Base-by-base conservation (phyloP, 495 filamentous ascomycete species). In the Penicillium egyptiacum region DNA sequence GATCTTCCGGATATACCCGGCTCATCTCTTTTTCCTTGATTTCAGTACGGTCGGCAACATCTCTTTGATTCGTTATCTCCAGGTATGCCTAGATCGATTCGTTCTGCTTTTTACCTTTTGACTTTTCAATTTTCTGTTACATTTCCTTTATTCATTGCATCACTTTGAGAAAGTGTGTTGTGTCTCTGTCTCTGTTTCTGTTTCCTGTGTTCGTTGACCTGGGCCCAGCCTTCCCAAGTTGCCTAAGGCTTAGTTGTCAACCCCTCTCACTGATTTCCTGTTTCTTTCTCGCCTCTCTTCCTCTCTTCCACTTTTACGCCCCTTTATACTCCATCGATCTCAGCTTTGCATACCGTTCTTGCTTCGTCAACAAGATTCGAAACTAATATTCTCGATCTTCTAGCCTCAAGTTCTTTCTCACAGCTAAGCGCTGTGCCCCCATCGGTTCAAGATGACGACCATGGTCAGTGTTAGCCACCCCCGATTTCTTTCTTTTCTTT, bases 401-500 rank as follows among this genome's bases (percentile, higher is more conserved):
- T 22, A 60, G 55, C 47, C 42, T 53, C 58, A 39, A 53, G 43
- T 31, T 20, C 10, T 56, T 56, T 28, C 33, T 53, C 67, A 72
- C 73, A 62, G 73, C 74, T 64, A 62, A 56, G 65, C 63, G 70
- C 73, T 74, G 77, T 74, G 74, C 64, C 61, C 57, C 53, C 58
- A 63, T 57, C 51, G 56, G 53, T 63, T 55, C 70, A 75, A 73
- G 28, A 79, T 79, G 76, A 79, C 76, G 65, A 79, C 76, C 63
- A 79, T 79, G 76, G 75, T 78, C 55, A 69, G 66, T 69, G 30
- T 53, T 41, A 62, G 65, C 60, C 37, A 17, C 42, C n/a, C 53
- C 62, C 41, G 9, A 19, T 41, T 49, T 26, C 37, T 26, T 17
- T 33, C 4, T 12, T 9, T 28, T 37, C n/a, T 17, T 40, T 51